Percentiles rank a stretch among this genome's conserved stretches.
Conservation (phyloP, 306 rosid species). For the Fragaria iinumae region DNA sequence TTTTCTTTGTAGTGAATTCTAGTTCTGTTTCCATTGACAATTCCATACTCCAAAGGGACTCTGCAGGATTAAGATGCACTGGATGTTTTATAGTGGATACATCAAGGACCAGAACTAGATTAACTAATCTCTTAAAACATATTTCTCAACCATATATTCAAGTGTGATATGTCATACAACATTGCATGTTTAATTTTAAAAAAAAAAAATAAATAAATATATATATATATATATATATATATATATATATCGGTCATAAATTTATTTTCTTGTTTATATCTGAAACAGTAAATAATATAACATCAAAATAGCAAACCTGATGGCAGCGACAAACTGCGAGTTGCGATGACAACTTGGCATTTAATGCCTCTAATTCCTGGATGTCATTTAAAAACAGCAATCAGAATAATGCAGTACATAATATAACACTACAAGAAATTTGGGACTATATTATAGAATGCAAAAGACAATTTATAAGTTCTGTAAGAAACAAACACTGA, state of each 20-base stretch:
- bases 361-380: slow-evolving; percentile 71
- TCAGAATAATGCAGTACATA: neutral
- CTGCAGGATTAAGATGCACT: neutral
- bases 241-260: neutral
- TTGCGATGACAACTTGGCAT: slow-evolving; percentile 52
- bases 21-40: neutral
- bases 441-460: neutral
- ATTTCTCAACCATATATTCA: neutral
- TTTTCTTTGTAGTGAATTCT: neutral
- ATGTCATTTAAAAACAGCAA: slow-evolving; percentile 16
- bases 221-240: neutral
- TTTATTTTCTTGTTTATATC: neutral
- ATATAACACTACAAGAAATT: neutral
- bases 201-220: too few species aligned
- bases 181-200: neutral
- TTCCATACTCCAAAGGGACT: neutral
- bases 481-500: neutral
- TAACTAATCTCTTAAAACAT: neutral
- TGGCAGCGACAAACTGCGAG: slow-evolving; percentile 47
- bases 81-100: neutral
- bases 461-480: slow-evolving; percentile 3
- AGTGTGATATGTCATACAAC: neutral
- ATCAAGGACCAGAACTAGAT: neutral
- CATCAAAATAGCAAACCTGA: slow-evolving; percentile 44
- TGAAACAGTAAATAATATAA: slow-evolving; percentile 7